Evolutionary conservation across 768 basidiomycete genomes (phyloP), one percentile per base, ranked within the genome.

Genomic region (Tricholoma flavovirens): DNA sequence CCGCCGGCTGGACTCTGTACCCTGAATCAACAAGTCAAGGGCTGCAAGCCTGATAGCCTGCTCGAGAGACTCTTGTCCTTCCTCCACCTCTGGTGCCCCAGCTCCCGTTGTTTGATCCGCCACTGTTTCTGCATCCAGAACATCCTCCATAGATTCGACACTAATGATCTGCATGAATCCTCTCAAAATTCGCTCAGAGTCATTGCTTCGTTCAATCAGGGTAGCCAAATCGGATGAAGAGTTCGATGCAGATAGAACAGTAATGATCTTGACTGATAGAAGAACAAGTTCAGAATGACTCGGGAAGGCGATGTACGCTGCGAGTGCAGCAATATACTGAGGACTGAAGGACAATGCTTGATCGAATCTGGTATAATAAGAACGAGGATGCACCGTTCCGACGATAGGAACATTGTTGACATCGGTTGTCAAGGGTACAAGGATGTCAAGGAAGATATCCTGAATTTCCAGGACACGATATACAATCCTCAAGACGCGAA

Each of bases 401-500:
- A 83, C 70, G 46, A 86, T 66, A 0, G 80, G 68, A 0, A 80
- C 68, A 57, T 79, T 81, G 58, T 83, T 82, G 56, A 84, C 75
- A 54, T 92, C 87, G 17, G 81, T 74, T 7, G 95, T 79, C 19
- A 88, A 72, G 2, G 93, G 92, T 3, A 96, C 73, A 49, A 96
- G 81, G 21, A 94, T 85, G 54, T 98, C 93, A 40, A 94, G 77
- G 76, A 95, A 97, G 54, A 93, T 80, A 50, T 89, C 86, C 65
- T 98, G 94, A 24, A 93, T 79, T 59, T 93, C 90, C 56, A 98
- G 74, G 0, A 89, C 79, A 1, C 93, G 86, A 58, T 85, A 81
- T 14, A 92, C 77, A 59, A 96, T 91, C 53, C 94, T 78, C 33
- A 98, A 75, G 6, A 90, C 82, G 12, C 93, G 88, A 17, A 86